phyloP scores from a whole-genome alignment of 805 yeast species.

The Wickerhamomyces bovis region DNA sequence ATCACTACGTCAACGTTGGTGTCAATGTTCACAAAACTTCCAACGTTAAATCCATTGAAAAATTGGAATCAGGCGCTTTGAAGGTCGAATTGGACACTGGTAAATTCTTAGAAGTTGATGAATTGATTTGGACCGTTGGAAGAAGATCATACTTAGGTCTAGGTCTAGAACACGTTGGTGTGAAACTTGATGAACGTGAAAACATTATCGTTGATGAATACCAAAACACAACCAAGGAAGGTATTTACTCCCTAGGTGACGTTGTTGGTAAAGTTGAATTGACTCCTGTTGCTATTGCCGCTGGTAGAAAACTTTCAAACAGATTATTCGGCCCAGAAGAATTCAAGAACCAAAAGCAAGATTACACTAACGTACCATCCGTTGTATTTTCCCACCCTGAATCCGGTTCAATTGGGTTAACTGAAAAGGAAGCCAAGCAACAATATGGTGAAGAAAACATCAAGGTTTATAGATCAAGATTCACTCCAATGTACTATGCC shows the following conservation, averaged over 20 bases:
- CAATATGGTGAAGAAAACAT: conserved; percentile 76
- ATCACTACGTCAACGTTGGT: conserved; percentile 75
- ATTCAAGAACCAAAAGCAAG: conserved; percentile 72
- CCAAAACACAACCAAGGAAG: conserved; percentile 70
- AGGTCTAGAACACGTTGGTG: conserved; percentile 71
- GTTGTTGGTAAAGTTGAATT: conserved; percentile 89
- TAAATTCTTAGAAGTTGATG: conserved; percentile 58
- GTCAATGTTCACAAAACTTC: conserved; percentile 70
- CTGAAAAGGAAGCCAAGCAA: conserved; percentile 70
- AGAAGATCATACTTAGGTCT: conserved; percentile 71
- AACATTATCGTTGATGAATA: conserved; percentile 79
- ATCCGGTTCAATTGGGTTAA: conserved; percentile 88
- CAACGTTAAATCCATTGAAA: conserved; percentile 42
- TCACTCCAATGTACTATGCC: conserved; percentile 91
- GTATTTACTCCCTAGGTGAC: conserved; percentile 86
- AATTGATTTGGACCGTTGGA: conserved; percentile 90
- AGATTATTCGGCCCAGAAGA: conserved; percentile 79
- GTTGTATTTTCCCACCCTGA: conserved; percentile 99
- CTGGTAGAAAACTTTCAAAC: conserved; percentile 91
- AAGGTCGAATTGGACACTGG: conserved; percentile 39
- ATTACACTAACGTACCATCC: conserved; percentile 82
- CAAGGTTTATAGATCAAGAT: conserved; percentile 76
- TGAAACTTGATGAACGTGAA: conserved; percentile 52
- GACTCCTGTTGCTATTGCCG: conserved; percentile 98
- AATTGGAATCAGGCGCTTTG: conserved; percentile 42